Conservation (phyloP, 179 eudicot genomes). For the Camellia oleifera region DNA sequence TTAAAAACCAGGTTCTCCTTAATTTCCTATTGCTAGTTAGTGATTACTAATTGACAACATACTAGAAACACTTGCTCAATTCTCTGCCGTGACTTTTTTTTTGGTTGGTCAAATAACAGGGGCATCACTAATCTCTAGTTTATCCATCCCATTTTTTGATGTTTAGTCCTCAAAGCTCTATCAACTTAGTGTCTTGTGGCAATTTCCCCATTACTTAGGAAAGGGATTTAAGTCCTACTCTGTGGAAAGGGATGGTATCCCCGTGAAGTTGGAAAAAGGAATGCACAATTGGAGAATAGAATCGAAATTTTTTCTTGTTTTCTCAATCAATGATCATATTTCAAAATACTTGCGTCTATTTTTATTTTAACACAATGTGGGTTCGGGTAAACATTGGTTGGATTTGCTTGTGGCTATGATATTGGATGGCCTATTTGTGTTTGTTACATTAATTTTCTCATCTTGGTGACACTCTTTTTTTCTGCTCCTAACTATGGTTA, state of each 20-base stretch:
- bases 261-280: background rate
- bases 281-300: background rate
- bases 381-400: background rate
- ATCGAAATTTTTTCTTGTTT: background rate
- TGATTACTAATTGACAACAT: constrained; percentile 7
- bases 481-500: background rate
- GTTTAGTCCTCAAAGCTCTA: background rate
- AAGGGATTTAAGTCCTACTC: background rate
- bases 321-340: background rate
- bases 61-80: background rate
- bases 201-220: background rate
- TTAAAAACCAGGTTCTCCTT: background rate
- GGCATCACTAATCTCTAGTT: background rate
- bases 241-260: background rate
- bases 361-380: background rate
- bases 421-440: background rate
- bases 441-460: background rate
- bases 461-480: background rate
- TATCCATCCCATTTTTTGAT: background rate
- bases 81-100: background rate
- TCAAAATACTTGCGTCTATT: background rate
- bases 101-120: background rate
- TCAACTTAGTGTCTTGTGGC: background rate
- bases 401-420: background rate
- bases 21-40: background rate